Percentiles rank a stretch among this genome's conserved stretches.
phyloP scores from a whole-genome alignment of 2,329 filamentous ascomycete species.

The Claviceps sp. region DNA sequence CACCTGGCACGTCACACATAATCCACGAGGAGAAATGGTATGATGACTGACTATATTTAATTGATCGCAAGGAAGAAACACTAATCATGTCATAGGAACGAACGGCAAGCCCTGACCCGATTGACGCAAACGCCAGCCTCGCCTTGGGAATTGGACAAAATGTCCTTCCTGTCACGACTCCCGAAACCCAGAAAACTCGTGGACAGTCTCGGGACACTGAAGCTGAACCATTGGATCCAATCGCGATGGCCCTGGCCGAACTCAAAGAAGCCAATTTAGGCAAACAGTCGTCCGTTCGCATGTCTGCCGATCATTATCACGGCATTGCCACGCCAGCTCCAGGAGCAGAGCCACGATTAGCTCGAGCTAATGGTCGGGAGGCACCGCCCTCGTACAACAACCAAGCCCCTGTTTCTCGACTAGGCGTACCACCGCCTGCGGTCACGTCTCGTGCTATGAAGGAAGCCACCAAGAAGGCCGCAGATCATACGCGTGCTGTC shows the following conservation, averaged over 20 bases:
- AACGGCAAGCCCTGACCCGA: constrained; percentile 61
- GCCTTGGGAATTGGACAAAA: constrained; percentile 93
- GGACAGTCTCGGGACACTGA: constrained; percentile 20
- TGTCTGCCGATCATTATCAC: constrained; percentile 91
- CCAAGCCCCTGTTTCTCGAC: constrained; percentile 48
- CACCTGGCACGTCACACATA: constrained; percentile 40
- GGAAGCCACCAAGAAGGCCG: constrained; percentile 80
- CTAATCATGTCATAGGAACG: constrained; percentile 22
- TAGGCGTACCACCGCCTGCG: constrained; percentile 82
- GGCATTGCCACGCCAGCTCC: constrained; percentile 77
- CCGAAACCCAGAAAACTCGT: constrained; percentile 41
- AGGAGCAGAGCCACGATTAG: constrained; percentile 26
- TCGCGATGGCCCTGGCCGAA: constrained; percentile 83
- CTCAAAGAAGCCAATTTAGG: constrained; percentile 66
- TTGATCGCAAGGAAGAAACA: neutral
- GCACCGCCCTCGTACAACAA: constrained; percentile 73
- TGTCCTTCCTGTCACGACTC: constrained; percentile 80
- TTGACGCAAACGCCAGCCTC: constrained; percentile 83
- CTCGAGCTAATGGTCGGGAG: constrained; percentile 28
- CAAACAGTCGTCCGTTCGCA: constrained; percentile 69
- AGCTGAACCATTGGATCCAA: constrained; percentile 64
- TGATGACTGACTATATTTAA: neutral
- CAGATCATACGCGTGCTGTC: constrained; percentile 68
- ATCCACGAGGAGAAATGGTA: constrained; percentile 8
- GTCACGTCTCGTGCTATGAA: constrained; percentile 94